Conservation (phyloP, 2,329 filamentous ascomycete species). For the Monosporascus cannonballus region DNA sequence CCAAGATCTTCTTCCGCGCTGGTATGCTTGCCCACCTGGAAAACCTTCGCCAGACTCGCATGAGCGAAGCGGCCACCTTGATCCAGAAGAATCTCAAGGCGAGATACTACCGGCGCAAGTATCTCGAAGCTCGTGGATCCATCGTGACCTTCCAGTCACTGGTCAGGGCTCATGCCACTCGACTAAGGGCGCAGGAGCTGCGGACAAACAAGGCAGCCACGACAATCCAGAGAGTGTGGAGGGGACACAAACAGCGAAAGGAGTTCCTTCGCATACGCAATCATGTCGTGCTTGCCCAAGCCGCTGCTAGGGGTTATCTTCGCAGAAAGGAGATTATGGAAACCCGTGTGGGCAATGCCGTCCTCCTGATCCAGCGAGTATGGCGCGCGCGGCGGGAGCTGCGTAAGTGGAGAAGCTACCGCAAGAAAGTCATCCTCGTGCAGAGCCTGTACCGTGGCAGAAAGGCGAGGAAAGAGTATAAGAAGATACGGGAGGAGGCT, state of each 20-base stretch:
- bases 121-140: conserved; percentile 77
- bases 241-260: conserved; percentile 84
- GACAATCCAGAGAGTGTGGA: conserved; percentile 92
- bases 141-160: conserved; percentile 76
- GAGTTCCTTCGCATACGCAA: conserved; percentile 70
- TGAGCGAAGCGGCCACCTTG: conserved; percentile 93
- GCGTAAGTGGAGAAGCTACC: conserved; percentile 78
- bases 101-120: conserved; percentile 91
- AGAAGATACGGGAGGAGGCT: conserved; percentile 86
- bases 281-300: conserved; percentile 83
- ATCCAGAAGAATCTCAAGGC: conserved; percentile 97
- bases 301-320: conserved; percentile 85
- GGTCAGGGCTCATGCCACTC: conserved; percentile 70
- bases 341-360: conserved; percentile 87
- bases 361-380: conserved; percentile 79
- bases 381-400: conserved; percentile 80
- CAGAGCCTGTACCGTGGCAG: conserved; percentile 92
- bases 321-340: conserved; percentile 90
- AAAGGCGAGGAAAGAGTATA: conserved; percentile 75
- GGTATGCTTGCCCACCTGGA: conserved; percentile 98
- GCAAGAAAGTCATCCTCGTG: conserved; percentile 80
- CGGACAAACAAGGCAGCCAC: conserved; percentile 82
- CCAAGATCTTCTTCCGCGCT: conserved; percentile 98
- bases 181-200: conserved; percentile 71
- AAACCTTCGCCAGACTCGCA: conserved; percentile 80